Evolutionary conservation across 257 asterid species (phyloP).

Genomic region (Craterostigma plantagineum): DNA sequence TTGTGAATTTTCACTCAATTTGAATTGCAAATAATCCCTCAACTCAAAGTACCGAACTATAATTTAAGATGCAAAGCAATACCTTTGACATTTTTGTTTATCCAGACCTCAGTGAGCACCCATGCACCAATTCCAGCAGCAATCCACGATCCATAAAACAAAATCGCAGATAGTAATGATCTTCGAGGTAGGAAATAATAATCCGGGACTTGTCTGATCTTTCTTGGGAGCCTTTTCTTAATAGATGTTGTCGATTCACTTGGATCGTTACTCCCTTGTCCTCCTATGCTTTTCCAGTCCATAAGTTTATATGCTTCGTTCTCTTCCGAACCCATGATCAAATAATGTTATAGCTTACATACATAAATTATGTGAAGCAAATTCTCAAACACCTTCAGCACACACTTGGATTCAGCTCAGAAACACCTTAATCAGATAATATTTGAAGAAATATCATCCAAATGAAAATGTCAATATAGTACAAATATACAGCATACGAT

Average conservation of each 20-base stretch:
- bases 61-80: background rate
- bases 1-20: background rate
- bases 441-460: too few relatives aligned
- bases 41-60: constrained; percentile 1
- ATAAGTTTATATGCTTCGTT: constrained; percentile 30
- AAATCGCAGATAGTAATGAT: constrained; percentile 27
- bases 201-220: constrained; percentile 62
- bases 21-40: background rate
- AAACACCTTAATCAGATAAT: too few relatives aligned
- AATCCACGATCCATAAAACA: constrained; percentile 47
- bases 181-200: constrained; percentile 64
- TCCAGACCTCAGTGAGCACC: constrained; percentile 63
- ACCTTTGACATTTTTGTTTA: constrained; percentile 75
- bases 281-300: constrained; percentile 50
- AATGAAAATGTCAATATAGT: too few relatives aligned
- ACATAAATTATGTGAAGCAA: too few relatives aligned
- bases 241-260: constrained; percentile 26
- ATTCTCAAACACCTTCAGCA: too few relatives aligned
- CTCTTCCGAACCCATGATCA: constrained; percentile 16
- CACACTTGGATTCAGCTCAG: too few relatives aligned
- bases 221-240: constrained; percentile 48
- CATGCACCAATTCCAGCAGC: constrained; percentile 85
- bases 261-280: constrained; percentile 18
- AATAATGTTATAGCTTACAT: too few relatives aligned
- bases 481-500: too few relatives aligned